These are phyloP conservation scores for Coprinopsis cinerea DNA, from an alignment of 768 basidiomycete genomes.

Conservation along the genomic window DNA sequence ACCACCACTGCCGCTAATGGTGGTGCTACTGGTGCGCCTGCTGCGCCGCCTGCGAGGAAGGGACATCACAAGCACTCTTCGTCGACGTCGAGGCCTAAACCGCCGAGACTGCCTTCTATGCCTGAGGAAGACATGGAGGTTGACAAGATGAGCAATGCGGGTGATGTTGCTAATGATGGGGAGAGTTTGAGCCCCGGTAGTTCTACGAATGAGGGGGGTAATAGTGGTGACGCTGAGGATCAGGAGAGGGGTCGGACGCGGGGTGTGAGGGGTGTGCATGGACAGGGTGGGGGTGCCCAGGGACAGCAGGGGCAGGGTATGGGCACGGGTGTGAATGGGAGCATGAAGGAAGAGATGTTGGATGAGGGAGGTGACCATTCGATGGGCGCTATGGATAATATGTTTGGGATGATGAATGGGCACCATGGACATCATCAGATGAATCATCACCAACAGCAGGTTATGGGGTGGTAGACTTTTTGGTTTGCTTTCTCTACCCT, in stretches of 20 bases:
- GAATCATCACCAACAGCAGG: neutral
- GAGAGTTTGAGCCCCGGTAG: constrained; percentile 2
- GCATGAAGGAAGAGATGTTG: constrained; percentile 20
- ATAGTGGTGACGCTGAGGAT: constrained; percentile 5
- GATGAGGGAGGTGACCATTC: constrained; percentile 1
- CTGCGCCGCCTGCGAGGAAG: constrained; percentile 24
- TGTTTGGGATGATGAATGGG: constrained; percentile 7
- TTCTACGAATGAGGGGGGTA: constrained; percentile 10
- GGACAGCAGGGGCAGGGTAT: constrained; percentile 11
- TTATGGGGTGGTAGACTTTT: neutral
- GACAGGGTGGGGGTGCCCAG: constrained; percentile 3
- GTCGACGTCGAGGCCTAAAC: constrained; percentile 2
- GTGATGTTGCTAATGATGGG: constrained; percentile 4
- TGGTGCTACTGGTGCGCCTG: constrained; percentile 19
- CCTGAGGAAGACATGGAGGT: constrained; percentile 17
- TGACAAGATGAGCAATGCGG: constrained; percentile 3
- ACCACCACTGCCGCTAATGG: constrained; percentile 10
- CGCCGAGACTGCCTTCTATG: constrained; percentile 9
- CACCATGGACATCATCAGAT: neutral
- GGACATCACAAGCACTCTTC: constrained; percentile 6
- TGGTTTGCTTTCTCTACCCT: too few relatives aligned
- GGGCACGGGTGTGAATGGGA: constrained; percentile 12
- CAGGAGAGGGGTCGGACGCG: constrained; percentile 19
- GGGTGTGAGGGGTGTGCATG: constrained; percentile 12
- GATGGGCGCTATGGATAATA: neutral